Base-by-base conservation (phyloP, 73 alveolate genomes). In the Paramecium biaurelia region DNA sequence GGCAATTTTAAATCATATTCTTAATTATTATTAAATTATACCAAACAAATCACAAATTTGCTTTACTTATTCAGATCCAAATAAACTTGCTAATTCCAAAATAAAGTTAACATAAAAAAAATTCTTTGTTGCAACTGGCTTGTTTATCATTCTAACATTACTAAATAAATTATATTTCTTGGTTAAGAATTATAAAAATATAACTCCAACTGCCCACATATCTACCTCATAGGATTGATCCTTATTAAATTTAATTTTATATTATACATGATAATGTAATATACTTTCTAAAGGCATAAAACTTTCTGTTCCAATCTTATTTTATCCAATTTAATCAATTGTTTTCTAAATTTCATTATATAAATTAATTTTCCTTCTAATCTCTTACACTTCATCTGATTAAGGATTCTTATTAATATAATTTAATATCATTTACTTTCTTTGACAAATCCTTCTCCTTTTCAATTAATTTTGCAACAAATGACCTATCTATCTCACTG, bases 141-240 rank as follows among this genome's bases (percentile, higher is more conserved):
- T 89, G 45, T 89, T 89, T 42, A 70, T 35, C 94, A 89, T 89
- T 89, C 94, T 68, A 1, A 89, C 94, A 89, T 89, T 89, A 70
- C 87, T 89, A 53, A 98, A 96, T 47, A 98, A 95, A 4, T 98
- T 98, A 58, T 96, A 97, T 67, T 98, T 93, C 85, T 95, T 93
- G 32, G 98, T 93, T 49, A 98, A 85, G 85, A 96, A 95, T 76
- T 96, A 93, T 47, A 98, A 93, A 92, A 98, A 87, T 35, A 98
- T 97, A 3, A 98, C 99, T 11, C 99, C 99, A 18, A 97, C 95
- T 0, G 99, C 99, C 99, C 99, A 98, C 49, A 98, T 94, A 86
- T 98, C 99, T 3, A 98, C 99, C 7, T 97, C 94, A n/a, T 96
- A 92, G 15, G 96, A 93, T 93, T 98, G 96, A 57, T 76, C 94